A percentile compares a stretch with the other conserved stretches of the same genome.
Evolutionary conservation across 148 eudicot species (phyloP).

Genomic region (Rhododendron henanense): DNA sequence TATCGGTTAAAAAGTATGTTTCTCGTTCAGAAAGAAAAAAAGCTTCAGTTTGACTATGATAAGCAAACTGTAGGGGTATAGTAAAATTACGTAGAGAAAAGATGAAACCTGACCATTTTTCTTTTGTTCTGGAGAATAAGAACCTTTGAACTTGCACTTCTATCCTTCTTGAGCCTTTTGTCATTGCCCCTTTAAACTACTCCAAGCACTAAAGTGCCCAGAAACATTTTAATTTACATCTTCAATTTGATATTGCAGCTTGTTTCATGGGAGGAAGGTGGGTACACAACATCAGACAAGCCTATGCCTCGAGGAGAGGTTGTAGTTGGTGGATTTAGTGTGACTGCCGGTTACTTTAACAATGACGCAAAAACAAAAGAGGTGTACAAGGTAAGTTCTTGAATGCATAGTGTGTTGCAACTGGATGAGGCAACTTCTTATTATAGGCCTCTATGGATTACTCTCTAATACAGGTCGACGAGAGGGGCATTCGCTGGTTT

Average conservation of each 20-base stretch:
- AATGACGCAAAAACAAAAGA: constrained; percentile 79
- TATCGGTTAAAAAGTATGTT: neutral
- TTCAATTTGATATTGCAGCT: constrained; percentile 46
- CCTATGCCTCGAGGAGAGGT: constrained; percentile 99
- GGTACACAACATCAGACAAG: constrained; percentile 68
- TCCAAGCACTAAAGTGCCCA: neutral
- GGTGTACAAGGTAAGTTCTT: constrained; percentile 63
- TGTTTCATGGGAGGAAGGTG: constrained; percentile 98
- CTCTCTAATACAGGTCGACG: constrained; percentile 58
- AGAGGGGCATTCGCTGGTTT: constrained; percentile 85
- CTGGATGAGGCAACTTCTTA: neutral
- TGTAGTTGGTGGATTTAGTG: constrained; percentile 77
- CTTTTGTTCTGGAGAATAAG: neutral
- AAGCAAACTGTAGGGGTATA: neutral
- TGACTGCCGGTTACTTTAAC: constrained; percentile 82
- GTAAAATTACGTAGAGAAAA: neutral
- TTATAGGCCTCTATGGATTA: neutral
- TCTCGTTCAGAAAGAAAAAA: neutral
- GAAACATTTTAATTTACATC: neutral
- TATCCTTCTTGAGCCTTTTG: neutral
- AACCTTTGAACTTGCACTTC: neutral
- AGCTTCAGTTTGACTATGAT: neutral
- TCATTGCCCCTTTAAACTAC: neutral
- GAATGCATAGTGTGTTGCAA: neutral
- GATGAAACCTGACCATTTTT: neutral